Percentiles rank a stretch among this genome's conserved stretches.
These are phyloP conservation scores for Sugiyamaella sp. DNA, from an alignment of 1,139 yeast genomes.

Conservation along the genomic window DNA sequence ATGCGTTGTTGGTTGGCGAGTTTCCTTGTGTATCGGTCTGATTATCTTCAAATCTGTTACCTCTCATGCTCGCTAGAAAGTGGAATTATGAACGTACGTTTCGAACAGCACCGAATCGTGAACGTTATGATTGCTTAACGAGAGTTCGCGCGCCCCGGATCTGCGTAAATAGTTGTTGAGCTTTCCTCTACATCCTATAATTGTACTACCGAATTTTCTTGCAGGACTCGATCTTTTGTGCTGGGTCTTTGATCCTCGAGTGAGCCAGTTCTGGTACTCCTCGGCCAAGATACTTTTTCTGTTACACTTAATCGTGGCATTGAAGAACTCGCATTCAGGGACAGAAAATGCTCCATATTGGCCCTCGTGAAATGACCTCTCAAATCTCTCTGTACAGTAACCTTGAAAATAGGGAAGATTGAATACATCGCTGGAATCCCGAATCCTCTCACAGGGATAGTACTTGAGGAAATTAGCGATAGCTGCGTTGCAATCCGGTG, in stretches of 20 bases:
- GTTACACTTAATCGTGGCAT: slow-evolving; percentile 2
- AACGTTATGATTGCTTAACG: no score
- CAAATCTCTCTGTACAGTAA: slow-evolving; percentile 22
- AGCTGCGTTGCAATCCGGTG: slow-evolving; percentile 33
- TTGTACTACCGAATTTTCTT: background rate
- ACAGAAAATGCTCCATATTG: slow-evolving; percentile 13
- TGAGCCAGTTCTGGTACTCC: slow-evolving; percentile 8
- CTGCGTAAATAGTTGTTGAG: background rate
- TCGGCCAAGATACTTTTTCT: background rate
- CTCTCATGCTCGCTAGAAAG: no score
- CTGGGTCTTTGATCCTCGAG: background rate
- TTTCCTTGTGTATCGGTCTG: no score
- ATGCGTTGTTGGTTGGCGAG: no score
- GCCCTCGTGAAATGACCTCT: slow-evolving; percentile 15
- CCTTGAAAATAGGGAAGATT: slow-evolving; percentile 30
- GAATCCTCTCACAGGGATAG: slow-evolving; percentile 30
- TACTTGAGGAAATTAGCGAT: slow-evolving; percentile 32
- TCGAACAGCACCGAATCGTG: no score
- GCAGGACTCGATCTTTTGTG: background rate
- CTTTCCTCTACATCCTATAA: slow-evolving; percentile 8
- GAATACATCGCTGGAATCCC: slow-evolving; percentile 28
- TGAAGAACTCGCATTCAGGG: slow-evolving; percentile 9
- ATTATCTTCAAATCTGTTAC: no score
- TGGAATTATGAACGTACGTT: no score
- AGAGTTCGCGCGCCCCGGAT: no score